Conservation (phyloP, 495 filamentous ascomycete species). For the Penicillium manginii region DNA sequence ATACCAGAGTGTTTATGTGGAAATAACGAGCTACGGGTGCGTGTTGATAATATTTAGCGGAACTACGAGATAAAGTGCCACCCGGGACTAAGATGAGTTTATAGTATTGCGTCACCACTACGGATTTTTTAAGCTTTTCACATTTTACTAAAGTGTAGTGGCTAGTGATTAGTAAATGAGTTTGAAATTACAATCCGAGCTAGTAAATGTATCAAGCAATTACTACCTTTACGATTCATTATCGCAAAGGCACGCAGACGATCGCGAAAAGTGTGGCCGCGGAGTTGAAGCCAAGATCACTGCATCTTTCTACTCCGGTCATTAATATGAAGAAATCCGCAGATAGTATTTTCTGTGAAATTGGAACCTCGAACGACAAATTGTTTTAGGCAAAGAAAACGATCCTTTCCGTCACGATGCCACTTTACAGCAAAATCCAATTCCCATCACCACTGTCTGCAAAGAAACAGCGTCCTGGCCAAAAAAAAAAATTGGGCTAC, state of each 20-base stretch:
- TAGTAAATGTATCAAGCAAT: too few species aligned
- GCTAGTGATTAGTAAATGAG: too few species aligned
- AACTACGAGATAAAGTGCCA: background rate
- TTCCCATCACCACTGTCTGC: constrained; percentile 33
- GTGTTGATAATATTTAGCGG: background rate
- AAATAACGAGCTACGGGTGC: background rate
- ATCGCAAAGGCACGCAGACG: too few species aligned
- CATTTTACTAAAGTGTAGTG: background rate
- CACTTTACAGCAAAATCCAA: constrained; percentile 33
- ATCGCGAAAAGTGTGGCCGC: too few species aligned
- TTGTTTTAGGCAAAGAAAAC: too few species aligned
- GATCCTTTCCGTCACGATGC: constrained; percentile 34
- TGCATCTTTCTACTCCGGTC: too few species aligned
- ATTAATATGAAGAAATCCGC: too few species aligned
- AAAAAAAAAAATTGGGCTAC: constrained; percentile 31
- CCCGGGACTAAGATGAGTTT: background rate
- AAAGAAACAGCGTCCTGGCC: constrained; percentile 19
- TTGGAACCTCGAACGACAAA: too few species aligned
- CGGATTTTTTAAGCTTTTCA: background rate
- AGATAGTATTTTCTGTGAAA: too few species aligned
- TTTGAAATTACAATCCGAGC: too few species aligned
- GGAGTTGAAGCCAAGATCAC: too few species aligned
- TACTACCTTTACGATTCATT: too few species aligned
- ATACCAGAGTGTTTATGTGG: background rate
- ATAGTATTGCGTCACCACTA: background rate